These are phyloP conservation scores for Poterioochromonas sp. DNA, from an alignment of 352 stramenopile species.

Conservation along the genomic window DNA sequence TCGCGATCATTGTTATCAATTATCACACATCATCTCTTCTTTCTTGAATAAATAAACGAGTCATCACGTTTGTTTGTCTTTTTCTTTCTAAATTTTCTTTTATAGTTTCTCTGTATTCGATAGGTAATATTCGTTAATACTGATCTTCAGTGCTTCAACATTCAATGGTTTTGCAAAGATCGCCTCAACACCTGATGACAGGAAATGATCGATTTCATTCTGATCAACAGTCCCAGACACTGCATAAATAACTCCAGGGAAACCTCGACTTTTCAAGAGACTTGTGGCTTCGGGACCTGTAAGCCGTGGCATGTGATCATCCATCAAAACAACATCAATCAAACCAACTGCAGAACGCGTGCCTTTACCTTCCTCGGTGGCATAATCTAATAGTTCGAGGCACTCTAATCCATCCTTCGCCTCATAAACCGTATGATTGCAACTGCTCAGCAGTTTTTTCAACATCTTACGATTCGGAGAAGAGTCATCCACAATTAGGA, in stretches of 20 bases:
- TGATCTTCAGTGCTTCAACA: neutral
- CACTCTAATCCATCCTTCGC: constrained; percentile 11
- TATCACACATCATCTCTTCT: no score
- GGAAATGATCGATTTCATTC: neutral
- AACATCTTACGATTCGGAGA: constrained; percentile 15
- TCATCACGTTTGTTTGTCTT: no score
- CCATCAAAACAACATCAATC: constrained; percentile 29
- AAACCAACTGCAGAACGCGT: neutral
- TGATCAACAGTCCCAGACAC: neutral
- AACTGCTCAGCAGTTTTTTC: constrained; percentile 39
- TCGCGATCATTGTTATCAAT: no score
- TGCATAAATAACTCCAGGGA: neutral
- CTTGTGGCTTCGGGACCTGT: neutral
- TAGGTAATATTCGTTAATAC: neutral
- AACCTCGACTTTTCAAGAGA: neutral
- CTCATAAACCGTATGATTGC: neutral
- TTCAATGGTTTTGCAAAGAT: constrained; percentile 7
- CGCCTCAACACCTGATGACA: neutral
- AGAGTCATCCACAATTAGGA: constrained; percentile 32
- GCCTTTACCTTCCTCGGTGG: neutral
- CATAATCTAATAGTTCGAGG: neutral
- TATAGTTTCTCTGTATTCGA: neutral
- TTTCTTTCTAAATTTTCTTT: no score
- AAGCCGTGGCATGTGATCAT: constrained; percentile 16
- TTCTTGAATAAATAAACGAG: no score